These are phyloP conservation scores for Ziziphus jujuba DNA, from an alignment of 306 rosid genomes.

Conservation along the genomic window DNA sequence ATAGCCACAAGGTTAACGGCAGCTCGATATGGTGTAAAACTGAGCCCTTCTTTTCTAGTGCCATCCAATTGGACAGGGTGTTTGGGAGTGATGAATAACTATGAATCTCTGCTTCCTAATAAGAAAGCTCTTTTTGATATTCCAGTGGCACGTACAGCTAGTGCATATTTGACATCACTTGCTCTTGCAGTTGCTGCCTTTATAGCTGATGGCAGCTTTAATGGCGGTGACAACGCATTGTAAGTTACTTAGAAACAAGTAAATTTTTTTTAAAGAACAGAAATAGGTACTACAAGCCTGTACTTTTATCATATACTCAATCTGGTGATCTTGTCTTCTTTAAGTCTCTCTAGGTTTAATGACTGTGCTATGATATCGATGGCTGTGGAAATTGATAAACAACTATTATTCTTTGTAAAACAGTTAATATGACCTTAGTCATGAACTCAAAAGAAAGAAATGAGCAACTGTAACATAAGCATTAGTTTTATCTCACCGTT, in stretches of 20 bases:
- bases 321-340: too few species aligned
- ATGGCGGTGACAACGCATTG: slow-evolving; percentile 93
- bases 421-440: background rate
- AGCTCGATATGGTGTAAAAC: slow-evolving; percentile 80
- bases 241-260: slow-evolving; percentile 33
- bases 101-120: slow-evolving; percentile 81
- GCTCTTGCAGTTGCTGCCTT: slow-evolving; percentile 80
- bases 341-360: background rate
- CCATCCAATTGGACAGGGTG: slow-evolving; percentile 97
- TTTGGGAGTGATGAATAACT: slow-evolving; percentile 90
- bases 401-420: background rate
- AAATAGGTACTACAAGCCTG: background rate
- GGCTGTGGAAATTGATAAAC: background rate
- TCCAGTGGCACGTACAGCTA: slow-evolving; percentile 83
- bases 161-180: slow-evolving; percentile 81
- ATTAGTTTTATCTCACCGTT: background rate
- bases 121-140: slow-evolving; percentile 88
- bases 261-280: background rate
- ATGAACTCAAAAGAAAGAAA: background rate
- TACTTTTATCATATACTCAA: too few species aligned
- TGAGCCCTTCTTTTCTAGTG: slow-evolving; percentile 90
- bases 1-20: slow-evolving; percentile 85
- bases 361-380: background rate
- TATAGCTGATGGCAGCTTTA: slow-evolving; percentile 86
- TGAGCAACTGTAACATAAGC: background rate